Evolutionary conservation across 768 basidiomycete species (phyloP).

Genomic region (Boletus rufocinnamomeus): DNA sequence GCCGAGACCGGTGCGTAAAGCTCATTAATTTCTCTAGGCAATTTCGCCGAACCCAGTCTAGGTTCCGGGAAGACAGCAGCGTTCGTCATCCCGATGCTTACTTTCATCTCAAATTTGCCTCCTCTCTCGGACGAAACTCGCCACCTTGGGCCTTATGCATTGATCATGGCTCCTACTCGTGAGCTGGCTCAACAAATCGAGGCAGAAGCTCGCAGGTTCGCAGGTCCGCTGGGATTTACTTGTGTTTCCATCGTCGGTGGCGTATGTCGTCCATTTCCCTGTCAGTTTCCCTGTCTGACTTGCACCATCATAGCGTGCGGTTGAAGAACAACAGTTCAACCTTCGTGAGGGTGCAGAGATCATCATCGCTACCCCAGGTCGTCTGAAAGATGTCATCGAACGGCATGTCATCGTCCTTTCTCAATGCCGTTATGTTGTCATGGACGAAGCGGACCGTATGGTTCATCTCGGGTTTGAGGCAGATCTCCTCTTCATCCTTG

Average conservation of each 20-base stretch:
- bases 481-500: constrained; percentile 92
- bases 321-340: constrained; percentile 98
- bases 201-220: constrained; percentile 89
- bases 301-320: constrained; percentile 58
- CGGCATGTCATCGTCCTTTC: constrained; percentile 92
- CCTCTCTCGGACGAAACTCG: constrained; percentile 90
- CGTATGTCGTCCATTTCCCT: constrained; percentile 40
- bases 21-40: not conserved
- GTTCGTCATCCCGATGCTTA: constrained; percentile 97
- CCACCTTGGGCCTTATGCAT: constrained; percentile 89
- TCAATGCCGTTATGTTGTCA: constrained; percentile 97
- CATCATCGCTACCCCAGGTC: constrained; percentile 97
- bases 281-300: constrained; percentile 16
- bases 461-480: constrained; percentile 96
- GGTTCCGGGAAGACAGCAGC: constrained; percentile 99
- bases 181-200: constrained; percentile 99
- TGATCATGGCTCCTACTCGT: constrained; percentile 96
- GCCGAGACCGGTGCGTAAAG: constrained; percentile 85
- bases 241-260: constrained; percentile 99
- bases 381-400: constrained; percentile 96
- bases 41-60: constrained; percentile 31
- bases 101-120: constrained; percentile 88
- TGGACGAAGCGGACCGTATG: constrained; percentile 99
- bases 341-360: constrained; percentile 98
- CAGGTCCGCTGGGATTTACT: constrained; percentile 82